A percentile compares a stretch with the other conserved stretches of the same genome.
Conservation (phyloP, 225 moss, liverwort and hornwort genomes). For the Straminergon stramineum region DNA sequence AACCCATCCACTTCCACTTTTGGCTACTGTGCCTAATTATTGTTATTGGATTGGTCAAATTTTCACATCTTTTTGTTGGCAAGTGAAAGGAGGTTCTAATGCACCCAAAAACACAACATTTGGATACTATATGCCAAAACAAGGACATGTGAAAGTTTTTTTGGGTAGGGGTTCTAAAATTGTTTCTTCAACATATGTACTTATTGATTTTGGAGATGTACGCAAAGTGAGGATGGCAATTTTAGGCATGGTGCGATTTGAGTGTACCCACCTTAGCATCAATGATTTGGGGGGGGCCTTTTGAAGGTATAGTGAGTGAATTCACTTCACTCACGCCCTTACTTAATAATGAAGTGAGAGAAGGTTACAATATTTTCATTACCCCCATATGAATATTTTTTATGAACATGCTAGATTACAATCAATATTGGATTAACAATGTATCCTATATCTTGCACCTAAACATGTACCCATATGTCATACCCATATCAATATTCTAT, state of each 20-base stretch:
- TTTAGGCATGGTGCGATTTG: neutral
- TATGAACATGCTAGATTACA: too few relatives aligned
- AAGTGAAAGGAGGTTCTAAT: neutral
- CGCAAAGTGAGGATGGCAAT: fast-evolving
- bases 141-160: neutral
- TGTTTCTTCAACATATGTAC: neutral
- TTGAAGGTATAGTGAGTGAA: too few relatives aligned
- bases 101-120: fast-evolving
- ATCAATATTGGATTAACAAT: too few relatives aligned
- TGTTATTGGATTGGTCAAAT: neutral
- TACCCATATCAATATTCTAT: too few relatives aligned
- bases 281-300: neutral
- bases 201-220: neutral
- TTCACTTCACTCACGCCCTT: too few relatives aligned
- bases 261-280: neutral
- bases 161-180: neutral
- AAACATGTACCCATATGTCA: fast-evolving
- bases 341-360: too few relatives aligned
- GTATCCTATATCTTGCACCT: too few relatives aligned
- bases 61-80: neutral
- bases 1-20: neutral
- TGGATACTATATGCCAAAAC: fast-evolving
- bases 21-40: fast-evolving
- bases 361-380: neutral
- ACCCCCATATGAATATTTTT: too few relatives aligned